Percentiles rank a stretch among this genome's conserved stretches.
Conservation (phyloP, 1,284 basidiomycete species). For the Mrakiaceae sp. region DNA sequence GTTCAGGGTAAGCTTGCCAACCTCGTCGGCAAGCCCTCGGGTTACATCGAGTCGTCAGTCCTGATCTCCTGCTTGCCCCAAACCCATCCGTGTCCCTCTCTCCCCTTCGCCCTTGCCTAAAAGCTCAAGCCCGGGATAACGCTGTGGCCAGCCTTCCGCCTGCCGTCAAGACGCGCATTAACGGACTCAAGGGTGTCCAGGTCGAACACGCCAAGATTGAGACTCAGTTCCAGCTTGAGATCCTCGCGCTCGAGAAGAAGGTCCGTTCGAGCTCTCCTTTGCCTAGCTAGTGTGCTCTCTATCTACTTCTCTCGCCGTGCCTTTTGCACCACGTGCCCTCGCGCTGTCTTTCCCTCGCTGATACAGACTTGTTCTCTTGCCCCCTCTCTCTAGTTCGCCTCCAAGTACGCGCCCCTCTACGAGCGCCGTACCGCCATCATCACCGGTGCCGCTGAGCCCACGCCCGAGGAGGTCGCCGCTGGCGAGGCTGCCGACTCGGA, state of each 20-base stretch:
- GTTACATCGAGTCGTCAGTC: conserved; percentile 58
- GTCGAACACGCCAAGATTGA: conserved; percentile 86
- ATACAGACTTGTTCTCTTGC: not conserved
- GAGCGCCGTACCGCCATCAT: conserved; percentile 77
- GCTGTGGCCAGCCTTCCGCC: conserved; percentile 45
- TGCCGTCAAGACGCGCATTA: conserved; percentile 71
- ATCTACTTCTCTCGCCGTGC: not conserved
- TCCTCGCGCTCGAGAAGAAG: conserved; percentile 94
- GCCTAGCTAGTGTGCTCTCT: not conserved
- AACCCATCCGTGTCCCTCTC: not conserved
- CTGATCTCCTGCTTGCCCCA: not conserved
- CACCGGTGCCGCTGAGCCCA: conserved; percentile 62
- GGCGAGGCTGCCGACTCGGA: conserved; percentile 55
- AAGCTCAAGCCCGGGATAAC: too few species aligned
- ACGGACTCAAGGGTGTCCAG: conserved; percentile 90
- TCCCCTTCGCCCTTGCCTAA: not conserved
- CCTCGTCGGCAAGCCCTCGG: conserved; percentile 67
- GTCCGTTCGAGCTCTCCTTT: conserved; percentile 34
- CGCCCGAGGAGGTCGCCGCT: conserved; percentile 67
- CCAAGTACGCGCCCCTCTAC: conserved; percentile 74
- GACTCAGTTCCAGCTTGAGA: conserved; percentile 92
- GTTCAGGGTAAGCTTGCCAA: conserved; percentile 54
- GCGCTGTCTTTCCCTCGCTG: conserved; percentile 1
- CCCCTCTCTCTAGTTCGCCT: conserved; percentile 53
- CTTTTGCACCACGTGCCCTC: not conserved